These are phyloP conservation scores for Camelina sativa DNA, from an alignment of 345 rosid genomes.

Conservation along the genomic window DNA sequence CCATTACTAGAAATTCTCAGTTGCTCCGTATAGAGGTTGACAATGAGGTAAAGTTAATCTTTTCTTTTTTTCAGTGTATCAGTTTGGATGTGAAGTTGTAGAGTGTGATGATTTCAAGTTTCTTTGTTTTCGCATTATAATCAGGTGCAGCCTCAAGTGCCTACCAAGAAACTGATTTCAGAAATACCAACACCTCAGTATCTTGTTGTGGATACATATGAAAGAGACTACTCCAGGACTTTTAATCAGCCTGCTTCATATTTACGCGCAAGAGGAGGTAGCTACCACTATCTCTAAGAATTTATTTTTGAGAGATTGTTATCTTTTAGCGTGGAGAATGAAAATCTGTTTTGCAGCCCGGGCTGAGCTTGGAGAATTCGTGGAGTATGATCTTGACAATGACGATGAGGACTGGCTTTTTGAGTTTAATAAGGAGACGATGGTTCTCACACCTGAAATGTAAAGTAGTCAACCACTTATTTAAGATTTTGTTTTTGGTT, in stretches of 20 bases:
- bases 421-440: conserved; percentile 65
- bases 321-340: conserved; percentile 54
- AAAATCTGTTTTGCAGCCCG: conserved; percentile 72
- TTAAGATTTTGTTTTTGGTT: not conserved
- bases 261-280: conserved; percentile 91
- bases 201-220: conserved; percentile 83
- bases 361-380: conserved; percentile 96
- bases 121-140: not conserved
- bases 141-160: conserved; percentile 57
- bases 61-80: not conserved
- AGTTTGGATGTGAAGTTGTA: not conserved
- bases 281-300: not conserved
- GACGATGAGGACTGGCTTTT: conserved; percentile 98
- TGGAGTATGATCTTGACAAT: conserved; percentile 95
- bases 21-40: conserved; percentile 66
- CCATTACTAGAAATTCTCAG: conserved; percentile 73
- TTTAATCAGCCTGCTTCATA: conserved; percentile 77
- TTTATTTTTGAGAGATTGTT: not conserved
- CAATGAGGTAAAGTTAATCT: conserved; percentile 47
- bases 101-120: not conserved
- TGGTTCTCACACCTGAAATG: conserved; percentile 61
- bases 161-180: conserved; percentile 66
- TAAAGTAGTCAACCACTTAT: conserved; percentile 31
- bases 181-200: conserved; percentile 93
- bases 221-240: conserved; percentile 76